Evolutionary conservation across 1,284 basidiomycete species (phyloP).

Genomic region (Omphalotus olearius): DNA sequence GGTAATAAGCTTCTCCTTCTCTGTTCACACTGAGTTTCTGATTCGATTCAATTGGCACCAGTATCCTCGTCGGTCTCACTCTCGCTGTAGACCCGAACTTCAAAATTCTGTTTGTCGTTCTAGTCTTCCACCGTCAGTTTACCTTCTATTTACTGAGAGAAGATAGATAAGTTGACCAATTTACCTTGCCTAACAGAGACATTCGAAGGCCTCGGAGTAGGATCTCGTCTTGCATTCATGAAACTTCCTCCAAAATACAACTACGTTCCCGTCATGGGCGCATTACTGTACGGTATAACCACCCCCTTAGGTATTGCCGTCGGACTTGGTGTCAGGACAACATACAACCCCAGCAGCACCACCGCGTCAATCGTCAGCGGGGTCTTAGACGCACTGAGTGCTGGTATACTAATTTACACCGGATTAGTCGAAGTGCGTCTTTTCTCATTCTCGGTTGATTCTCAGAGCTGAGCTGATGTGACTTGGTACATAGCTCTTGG

Average conservation of each 20-base stretch:
- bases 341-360: constrained; percentile 78
- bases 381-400: constrained; percentile 79
- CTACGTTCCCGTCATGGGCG: constrained; percentile 64
- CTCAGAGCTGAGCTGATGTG: neutral
- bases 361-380: constrained; percentile 81
- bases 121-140: constrained; percentile 83
- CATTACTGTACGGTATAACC: constrained; percentile 70
- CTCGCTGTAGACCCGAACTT: constrained; percentile 84
- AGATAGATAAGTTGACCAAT: too few relatives aligned
- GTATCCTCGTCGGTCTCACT: constrained; percentile 89
- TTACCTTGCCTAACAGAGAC: constrained; percentile 65
- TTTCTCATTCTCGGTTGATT: constrained; percentile 4
- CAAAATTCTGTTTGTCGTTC: constrained; percentile 83
- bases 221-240: constrained; percentile 78
- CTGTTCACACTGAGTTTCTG: constrained; percentile 3
- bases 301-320: constrained; percentile 83
- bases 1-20: constrained; percentile 27
- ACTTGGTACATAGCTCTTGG: constrained; percentile 55
- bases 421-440: constrained; percentile 77
- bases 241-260: constrained; percentile 55
- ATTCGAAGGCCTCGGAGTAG: constrained; percentile 90
- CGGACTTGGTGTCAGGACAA: constrained; percentile 78
- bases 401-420: constrained; percentile 90
- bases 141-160: too few relatives aligned
- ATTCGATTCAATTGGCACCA: constrained; percentile 28